Conservation (phyloP, 768 basidiomycete species). For the Clitopilus passeckerianus region DNA sequence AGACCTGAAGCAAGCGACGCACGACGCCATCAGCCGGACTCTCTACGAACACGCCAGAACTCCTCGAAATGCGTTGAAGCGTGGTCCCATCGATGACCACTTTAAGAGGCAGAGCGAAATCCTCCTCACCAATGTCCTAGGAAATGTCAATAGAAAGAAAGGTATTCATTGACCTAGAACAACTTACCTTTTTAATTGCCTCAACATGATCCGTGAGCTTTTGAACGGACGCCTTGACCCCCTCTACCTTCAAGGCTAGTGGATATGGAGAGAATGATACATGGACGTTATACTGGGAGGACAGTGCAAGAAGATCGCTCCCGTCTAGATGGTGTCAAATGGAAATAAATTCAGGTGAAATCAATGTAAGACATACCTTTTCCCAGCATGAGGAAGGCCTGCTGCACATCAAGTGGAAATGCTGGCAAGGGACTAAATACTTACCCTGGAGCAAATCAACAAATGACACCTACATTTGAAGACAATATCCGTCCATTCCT, state of each 20-base stretch:
- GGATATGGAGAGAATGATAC: slow-evolving; percentile 55
- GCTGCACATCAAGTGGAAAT: slow-evolving; percentile 49
- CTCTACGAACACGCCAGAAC: slow-evolving; percentile 61
- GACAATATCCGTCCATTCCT: slow-evolving; percentile 43
- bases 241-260: slow-evolving; percentile 55
- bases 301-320: slow-evolving; percentile 50
- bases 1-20: slow-evolving; percentile 4
- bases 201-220: slow-evolving; percentile 41
- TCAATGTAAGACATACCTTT: slow-evolving; percentile 40
- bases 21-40: slow-evolving; percentile 45
- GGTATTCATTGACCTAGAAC: background rate
- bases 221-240: slow-evolving; percentile 47
- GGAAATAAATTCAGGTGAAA: background rate
- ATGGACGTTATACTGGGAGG: slow-evolving; percentile 56
- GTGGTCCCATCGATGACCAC: slow-evolving; percentile 37
- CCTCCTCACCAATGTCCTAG: slow-evolving; percentile 34
- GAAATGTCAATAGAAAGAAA: background rate
- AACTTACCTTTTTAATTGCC: slow-evolving; percentile 43
- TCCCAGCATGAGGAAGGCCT: slow-evolving; percentile 69
- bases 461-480: slow-evolving; percentile 30
- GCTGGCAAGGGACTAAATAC: slow-evolving; percentile 27
- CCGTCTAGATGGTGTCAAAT: slow-evolving; percentile 46
- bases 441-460: background rate
- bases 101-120: slow-evolving; percentile 38
- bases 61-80: slow-evolving; percentile 63